Evolutionary conservation across 2,329 filamentous ascomycete species (phyloP), one percentile per base, ranked within the genome.

Genomic region (Aureobasidium lini): DNA sequence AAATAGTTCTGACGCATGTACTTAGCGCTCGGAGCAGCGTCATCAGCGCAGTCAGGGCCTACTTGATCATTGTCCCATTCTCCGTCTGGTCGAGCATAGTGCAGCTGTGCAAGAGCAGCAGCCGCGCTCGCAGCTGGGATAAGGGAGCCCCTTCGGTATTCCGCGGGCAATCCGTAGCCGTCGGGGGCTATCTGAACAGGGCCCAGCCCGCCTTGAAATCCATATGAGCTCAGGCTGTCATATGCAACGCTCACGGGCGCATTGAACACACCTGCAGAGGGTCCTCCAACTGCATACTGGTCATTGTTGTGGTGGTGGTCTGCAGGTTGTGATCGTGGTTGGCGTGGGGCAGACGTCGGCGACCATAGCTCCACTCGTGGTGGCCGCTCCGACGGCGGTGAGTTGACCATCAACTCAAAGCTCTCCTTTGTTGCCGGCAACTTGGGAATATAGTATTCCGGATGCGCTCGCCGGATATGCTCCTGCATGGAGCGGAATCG

Each of bases 401-500:
- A 91, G 74, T 86, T 95, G 74, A 97, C 90, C 94, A 97, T 97
- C 73, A 96, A 81, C 70, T 89, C 80, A 76, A 99, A 96, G 85
- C 91, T 96, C 77, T 97, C 93, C 75, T 96, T 93, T 67, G 93
- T 99, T 50, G 94, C 94, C 66, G 94, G 93, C 68, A 97, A 88
- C 83, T 97, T 96, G 52, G 94, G 87, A 68, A 99, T 95, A 77
- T 97, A 97, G 74, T 96, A 88, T 73, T 95, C 91, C 62, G 93
- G 93, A 73, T 99, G 94, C 66, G 94, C 93, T 74, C 94, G 87
- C 69, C 94, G 90, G 70, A 99, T 97, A 72, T 99, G 94, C 82
- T 99, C 94, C 77, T 97, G 94, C 90, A 99, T 97, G 64, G 93
- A 97, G 74, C 94, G 91, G 78, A 92, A 99, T 67, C 90, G 84